Percentiles rank a stretch among this genome's conserved stretches.
Conservation (phyloP, 2,329 filamentous ascomycete genomes). For the Hypoxylon rubiginosum region DNA sequence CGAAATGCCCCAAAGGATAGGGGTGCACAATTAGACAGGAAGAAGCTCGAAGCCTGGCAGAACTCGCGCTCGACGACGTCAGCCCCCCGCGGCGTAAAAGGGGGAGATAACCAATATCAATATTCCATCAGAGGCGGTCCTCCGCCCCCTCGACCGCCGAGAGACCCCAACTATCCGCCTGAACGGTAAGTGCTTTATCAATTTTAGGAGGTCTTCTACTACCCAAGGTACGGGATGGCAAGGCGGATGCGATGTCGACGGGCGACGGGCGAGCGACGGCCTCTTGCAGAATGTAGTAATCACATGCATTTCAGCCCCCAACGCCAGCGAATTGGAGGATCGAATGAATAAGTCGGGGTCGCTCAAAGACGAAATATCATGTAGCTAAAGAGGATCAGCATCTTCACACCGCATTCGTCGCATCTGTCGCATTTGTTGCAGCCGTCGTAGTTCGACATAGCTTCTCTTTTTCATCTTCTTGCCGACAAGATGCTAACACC, state of each 20-base stretch:
- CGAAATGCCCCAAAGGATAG: constrained; percentile 48
- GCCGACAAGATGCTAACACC: constrained; percentile 45
- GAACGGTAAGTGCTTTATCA: constrained; percentile 44
- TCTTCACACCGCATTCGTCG: constrained; percentile 34
- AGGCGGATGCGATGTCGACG: not conserved
- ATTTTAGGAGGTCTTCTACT: not conserved
- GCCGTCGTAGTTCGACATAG: constrained; percentile 1
- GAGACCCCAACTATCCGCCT: constrained; percentile 48
- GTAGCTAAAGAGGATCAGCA: constrained; percentile 31
- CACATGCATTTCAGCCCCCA: constrained; percentile 33
- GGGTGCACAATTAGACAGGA: constrained; percentile 42
- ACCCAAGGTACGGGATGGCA: constrained; percentile 15
- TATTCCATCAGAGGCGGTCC: constrained; percentile 56
- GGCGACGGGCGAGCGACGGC: too few relatives aligned
- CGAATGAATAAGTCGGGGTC: constrained; percentile 12
- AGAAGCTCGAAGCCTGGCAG: constrained; percentile 53
- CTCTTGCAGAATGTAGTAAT: constrained; percentile 33
- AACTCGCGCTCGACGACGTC: constrained; percentile 46
- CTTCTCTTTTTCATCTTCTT: not conserved
- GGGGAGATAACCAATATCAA: constrained; percentile 53
- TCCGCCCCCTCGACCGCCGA: constrained; percentile 50
- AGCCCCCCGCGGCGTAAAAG: constrained; percentile 41
- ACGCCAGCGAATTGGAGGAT: constrained; percentile 29
- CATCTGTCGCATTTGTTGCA: constrained; percentile 17
- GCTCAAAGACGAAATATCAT: constrained; percentile 18